A percentile compares a stretch with the other conserved stretches of the same genome.
Conservation (phyloP, 805 yeast genomes). For the Vanderwaltozyma polyspora region DNA sequence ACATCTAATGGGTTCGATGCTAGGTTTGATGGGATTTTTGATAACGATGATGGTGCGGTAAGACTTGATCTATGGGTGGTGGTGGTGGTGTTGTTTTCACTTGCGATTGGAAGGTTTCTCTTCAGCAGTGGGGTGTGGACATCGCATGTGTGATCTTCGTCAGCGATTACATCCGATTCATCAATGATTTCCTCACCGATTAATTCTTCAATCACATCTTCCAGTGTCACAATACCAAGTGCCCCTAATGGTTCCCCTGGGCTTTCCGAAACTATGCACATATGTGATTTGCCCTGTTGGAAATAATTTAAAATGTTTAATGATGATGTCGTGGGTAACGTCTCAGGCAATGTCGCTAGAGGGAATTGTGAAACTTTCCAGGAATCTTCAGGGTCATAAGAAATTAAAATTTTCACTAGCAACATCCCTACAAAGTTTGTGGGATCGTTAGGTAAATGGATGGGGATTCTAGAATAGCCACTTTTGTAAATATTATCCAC, state of each 20-base stretch:
- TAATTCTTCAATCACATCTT: constrained; percentile 95
- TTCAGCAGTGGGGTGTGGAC: neutral
- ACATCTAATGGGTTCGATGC: constrained; percentile 64
- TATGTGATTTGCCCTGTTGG: constrained; percentile 96
- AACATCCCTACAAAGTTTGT: constrained; percentile 90
- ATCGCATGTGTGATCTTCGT: constrained; percentile 21
- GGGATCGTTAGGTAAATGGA: constrained; percentile 82
- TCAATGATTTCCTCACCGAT: constrained; percentile 97
- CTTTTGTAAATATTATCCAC: constrained; percentile 87
- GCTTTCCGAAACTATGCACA: constrained; percentile 79
- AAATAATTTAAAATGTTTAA: constrained; percentile 87
- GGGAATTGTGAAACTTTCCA: constrained; percentile 89
- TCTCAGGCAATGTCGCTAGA: constrained; percentile 91
- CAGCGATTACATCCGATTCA: constrained; percentile 88
- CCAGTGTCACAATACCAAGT: constrained; percentile 82
- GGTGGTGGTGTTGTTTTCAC: neutral
- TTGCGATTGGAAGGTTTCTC: neutral
- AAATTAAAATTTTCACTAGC: constrained; percentile 79
- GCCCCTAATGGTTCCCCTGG: constrained; percentile 86
- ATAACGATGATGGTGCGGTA: too few species aligned
- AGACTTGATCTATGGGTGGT: neutral
- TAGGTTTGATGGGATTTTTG: constrained; percentile 34
- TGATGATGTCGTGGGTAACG: constrained; percentile 84
- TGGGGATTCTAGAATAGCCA: constrained; percentile 92
- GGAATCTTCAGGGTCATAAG: constrained; percentile 95